Evolutionary conservation across 2,329 filamentous ascomycete species (phyloP).

Genomic region (Diaporthe capsici): DNA sequence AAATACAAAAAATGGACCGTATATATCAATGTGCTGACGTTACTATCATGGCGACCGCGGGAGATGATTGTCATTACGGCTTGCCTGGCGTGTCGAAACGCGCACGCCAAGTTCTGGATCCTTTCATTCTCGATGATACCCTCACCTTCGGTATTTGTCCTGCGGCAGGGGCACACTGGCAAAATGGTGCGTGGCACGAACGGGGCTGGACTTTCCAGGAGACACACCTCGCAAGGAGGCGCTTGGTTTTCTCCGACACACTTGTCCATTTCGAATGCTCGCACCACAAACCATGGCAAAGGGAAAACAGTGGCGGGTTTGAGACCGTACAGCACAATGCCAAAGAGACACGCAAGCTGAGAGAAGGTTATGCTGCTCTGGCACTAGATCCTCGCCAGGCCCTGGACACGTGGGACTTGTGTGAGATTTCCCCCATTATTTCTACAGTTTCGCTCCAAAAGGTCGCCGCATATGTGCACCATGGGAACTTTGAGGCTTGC

Average conservation of each 20-base stretch:
- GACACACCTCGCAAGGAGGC: background rate
- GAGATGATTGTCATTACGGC: background rate
- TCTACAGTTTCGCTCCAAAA: background rate
- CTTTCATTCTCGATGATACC: background rate
- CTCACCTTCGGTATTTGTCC: background rate
- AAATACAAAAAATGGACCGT: background rate
- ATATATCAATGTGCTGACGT: background rate
- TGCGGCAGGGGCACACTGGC: background rate
- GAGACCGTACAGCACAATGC: background rate
- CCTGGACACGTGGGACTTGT: background rate
- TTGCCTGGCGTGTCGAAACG: background rate
- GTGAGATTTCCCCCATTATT: background rate
- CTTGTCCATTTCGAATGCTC: background rate
- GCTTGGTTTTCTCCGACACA: background rate
- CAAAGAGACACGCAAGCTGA: background rate
- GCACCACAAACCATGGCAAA: background rate
- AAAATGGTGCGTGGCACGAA: background rate
- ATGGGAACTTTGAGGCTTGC: background rate
- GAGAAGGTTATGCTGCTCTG: background rate
- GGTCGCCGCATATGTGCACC: background rate
- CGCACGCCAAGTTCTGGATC: background rate
- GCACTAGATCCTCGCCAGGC: background rate
- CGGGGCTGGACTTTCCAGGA: slow-evolving; percentile 1
- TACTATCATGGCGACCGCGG: background rate
- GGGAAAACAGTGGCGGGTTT: background rate